Base-by-base conservation (phyloP, 2,329 filamentous ascomycete species). In the Colletotrichum limetticola region DNA sequence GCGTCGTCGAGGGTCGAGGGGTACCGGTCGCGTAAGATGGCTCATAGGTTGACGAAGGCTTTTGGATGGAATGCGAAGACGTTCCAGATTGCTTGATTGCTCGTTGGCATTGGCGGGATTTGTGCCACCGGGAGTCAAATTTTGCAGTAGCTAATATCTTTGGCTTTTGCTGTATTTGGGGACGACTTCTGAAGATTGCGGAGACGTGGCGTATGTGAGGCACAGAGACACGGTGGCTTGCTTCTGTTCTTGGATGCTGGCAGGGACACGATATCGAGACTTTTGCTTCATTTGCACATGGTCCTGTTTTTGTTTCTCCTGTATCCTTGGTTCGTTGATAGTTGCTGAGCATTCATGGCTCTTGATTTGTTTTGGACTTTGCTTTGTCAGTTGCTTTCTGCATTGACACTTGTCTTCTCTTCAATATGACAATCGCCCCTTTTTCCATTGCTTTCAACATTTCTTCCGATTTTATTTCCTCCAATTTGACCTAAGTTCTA, bases 11-110 rank as follows among this genome's bases (percentile, higher is more conserved):
- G 76, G 4, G 82, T 85, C 2, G 82, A 85, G 66, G 81, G 83
- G 0, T 77, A 79, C n/a, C 4, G 63, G 35, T 35, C 81, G 7
- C 77, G 78, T 0, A 71, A 79, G 2, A 76, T 81, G 35, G 78
- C 81, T 0, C 75, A 76, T 22, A 76, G 82, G 5, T 57, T 86
- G 72, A 80, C 77, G 12, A 77, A 79, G 22, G 68, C 77, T 12
- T 85, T 83, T 74, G 83, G 82, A 5, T 85, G 83, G 83, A 72
- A 66, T 4, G 75, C 79, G n/a, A 37, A 74, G 5, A 82, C 79
- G 0, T 85, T 85, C 76, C 73, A 73, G 46, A 24, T 59, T 24
- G 57, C 32, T 42, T 59, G 57, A 59, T 16, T 37, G 7, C 42
- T 49, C 14, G 14, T 1, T 42, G 37, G 37, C 37, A 42, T 1